phyloP scores from a whole-genome alignment of 345 rosid species.

The Conringia planisiliqua region DNA sequence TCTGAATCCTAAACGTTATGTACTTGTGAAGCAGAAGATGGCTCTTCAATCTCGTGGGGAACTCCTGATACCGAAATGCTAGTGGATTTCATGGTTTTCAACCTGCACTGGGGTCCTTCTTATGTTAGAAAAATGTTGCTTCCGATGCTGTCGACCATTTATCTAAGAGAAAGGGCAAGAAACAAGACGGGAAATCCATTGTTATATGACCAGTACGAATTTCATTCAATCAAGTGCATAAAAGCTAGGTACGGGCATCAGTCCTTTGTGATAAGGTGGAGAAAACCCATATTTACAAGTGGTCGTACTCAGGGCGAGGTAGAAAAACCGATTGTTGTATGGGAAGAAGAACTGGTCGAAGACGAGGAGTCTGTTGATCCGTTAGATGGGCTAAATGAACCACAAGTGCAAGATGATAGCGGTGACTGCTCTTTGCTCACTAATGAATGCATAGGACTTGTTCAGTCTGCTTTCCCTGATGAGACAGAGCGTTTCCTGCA shows the following conservation, averaged over 20 bases:
- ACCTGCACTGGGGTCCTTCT: conserved; percentile 71
- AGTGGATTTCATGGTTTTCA: conserved; percentile 72
- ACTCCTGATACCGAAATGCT: conserved; percentile 72
- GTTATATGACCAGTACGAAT: conserved; percentile 62
- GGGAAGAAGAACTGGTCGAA: conserved; percentile 43
- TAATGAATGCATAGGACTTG: conserved; percentile 70
- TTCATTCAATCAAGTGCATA: conserved; percentile 67
- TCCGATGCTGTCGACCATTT: conserved; percentile 80
- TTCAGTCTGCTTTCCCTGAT: conserved; percentile 64
- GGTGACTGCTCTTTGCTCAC: conserved; percentile 59
- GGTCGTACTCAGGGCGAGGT: neutral
- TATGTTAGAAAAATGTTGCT: conserved; percentile 69
- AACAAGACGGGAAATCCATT: conserved; percentile 37
- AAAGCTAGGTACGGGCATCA: conserved; percentile 66
- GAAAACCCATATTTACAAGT: conserved; percentile 41
- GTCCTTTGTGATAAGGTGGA: conserved; percentile 73
- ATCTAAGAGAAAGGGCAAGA: conserved; percentile 59
- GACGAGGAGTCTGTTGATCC: conserved; percentile 44
- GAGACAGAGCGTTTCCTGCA: conserved; percentile 55
- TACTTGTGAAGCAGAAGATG: conserved; percentile 38
- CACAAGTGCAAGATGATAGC: conserved; percentile 51
- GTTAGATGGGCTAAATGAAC: conserved; percentile 44
- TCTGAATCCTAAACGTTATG: conserved; percentile 9
- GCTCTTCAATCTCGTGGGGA: conserved; percentile 54
- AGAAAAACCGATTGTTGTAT: conserved; percentile 32